Conservation (phyloP, 768 basidiomycete species). For the Kwoniella europaea region DNA sequence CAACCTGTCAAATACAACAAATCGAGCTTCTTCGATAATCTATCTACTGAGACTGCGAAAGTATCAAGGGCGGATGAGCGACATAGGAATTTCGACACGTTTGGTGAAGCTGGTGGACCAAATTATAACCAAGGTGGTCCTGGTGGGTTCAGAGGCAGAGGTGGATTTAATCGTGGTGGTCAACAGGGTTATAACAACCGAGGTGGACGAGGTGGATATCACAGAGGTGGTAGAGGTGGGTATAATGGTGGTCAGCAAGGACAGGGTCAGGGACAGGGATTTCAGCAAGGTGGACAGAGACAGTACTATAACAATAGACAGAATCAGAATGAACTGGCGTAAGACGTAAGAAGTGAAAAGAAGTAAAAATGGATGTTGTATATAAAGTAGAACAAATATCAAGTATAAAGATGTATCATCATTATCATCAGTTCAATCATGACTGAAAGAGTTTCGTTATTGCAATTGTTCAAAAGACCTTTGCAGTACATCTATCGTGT, state of each 20-base stretch:
- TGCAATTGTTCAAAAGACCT: neutral
- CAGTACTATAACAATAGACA: conserved; percentile 9
- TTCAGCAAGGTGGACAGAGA: conserved; percentile 10
- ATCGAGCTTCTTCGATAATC: conserved; percentile 47
- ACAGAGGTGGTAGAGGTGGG: conserved; percentile 18
- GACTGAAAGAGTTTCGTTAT: too few species aligned
- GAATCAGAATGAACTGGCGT: neutral
- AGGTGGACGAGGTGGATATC: conserved; percentile 34
- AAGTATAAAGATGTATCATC: conserved; percentile 4
- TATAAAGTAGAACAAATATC: neutral
- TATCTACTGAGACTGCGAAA: conserved; percentile 28
- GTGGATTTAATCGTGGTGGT: conserved; percentile 13
- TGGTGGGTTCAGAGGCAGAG: conserved; percentile 21
- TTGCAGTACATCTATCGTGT: neutral
- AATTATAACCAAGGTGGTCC: conserved; percentile 15
- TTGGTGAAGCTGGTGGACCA: conserved; percentile 48
- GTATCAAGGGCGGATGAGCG: conserved; percentile 45
- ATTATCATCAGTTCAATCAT: neutral
- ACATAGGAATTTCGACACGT: conserved; percentile 51
- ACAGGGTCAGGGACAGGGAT: conserved; percentile 3
- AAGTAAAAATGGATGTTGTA: conserved; percentile 1
- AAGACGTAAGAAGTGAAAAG: conserved; percentile 3
- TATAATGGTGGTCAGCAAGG: conserved; percentile 7
- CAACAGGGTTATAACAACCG: conserved; percentile 3
- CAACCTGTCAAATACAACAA: conserved; percentile 37